phyloP scores from a whole-genome alignment of 352 stramenopile genomes.

The Globisporangium megalacanthum region DNA sequence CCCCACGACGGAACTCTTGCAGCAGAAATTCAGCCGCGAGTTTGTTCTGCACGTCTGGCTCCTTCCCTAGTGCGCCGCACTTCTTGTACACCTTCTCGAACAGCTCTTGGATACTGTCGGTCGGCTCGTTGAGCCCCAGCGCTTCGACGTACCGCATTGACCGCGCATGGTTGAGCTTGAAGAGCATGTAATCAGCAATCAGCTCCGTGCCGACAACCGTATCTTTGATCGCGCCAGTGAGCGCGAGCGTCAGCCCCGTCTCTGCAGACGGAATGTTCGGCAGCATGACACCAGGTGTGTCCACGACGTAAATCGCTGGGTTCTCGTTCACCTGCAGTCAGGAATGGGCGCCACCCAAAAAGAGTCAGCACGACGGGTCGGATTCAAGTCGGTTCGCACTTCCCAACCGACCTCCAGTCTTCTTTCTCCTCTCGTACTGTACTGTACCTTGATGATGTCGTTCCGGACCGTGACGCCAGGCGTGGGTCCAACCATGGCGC shows the following conservation, averaged over 20 bases:
- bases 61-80: constrained; percentile 75
- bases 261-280: constrained; percentile 77
- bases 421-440: too few relatives aligned
- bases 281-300: constrained; percentile 87
- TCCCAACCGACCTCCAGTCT: not conserved
- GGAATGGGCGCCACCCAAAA: too few relatives aligned
- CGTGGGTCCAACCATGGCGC: constrained; percentile 73
- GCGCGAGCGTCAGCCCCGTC: constrained; percentile 76
- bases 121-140: constrained; percentile 57
- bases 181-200: constrained; percentile 89
- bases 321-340: constrained; percentile 65
- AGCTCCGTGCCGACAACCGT: constrained; percentile 79
- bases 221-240: constrained; percentile 87
- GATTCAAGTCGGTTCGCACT: too few relatives aligned
- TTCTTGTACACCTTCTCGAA: constrained; percentile 58
- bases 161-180: constrained; percentile 73
- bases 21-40: constrained; percentile 70
- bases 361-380: too few relatives aligned
- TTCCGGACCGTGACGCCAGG: constrained; percentile 83
- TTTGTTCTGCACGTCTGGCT: constrained; percentile 56
- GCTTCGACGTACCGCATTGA: constrained; percentile 78
- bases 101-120: constrained; percentile 65
- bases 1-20: constrained; percentile 66
- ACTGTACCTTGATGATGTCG: constrained; percentile 80
- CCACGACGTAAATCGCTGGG: constrained; percentile 84